These are phyloP conservation scores for Trypanosoma congolense DNA, from an alignment of 208 protist genomes.

Conservation along the genomic window DNA sequence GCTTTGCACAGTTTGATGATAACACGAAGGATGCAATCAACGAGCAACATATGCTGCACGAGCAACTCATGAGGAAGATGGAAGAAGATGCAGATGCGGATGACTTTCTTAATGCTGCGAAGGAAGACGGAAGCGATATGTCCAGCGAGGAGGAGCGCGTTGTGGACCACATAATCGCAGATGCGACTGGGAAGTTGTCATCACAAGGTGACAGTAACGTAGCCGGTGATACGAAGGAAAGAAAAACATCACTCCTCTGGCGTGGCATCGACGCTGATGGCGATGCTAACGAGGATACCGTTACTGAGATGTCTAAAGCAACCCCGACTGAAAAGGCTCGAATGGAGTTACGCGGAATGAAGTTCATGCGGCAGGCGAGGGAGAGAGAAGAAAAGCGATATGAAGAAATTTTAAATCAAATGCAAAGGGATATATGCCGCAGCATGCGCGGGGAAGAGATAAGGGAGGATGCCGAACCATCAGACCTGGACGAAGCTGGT, in stretches of 20 bases:
- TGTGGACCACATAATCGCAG: conserved; percentile 72
- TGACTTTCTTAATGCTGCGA: conserved; percentile 52
- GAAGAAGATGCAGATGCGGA: conserved; percentile 82
- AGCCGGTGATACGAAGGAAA: conserved; percentile 10
- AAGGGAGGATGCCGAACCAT: conserved; percentile 9
- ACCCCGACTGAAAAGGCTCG: conserved; percentile 63
- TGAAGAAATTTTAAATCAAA: conserved; percentile 39
- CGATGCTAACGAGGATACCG: conserved; percentile 13
- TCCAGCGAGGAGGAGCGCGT: conserved; percentile 77
- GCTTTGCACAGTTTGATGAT: conserved; percentile 70
- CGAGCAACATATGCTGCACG: conserved; percentile 79
- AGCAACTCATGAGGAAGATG: conserved; percentile 87
- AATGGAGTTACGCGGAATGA: conserved; percentile 63
- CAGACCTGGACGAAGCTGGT: conserved; percentile 12
- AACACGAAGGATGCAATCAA: conserved; percentile 84
- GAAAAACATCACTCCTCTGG: conserved; percentile 47
- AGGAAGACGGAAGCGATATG: conserved; percentile 31
- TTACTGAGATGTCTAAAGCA: conserved; percentile 11
- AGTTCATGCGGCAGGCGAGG: conserved; percentile 83
- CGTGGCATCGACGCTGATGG: conserved; percentile 31
- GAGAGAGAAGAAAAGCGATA: conserved; percentile 62
- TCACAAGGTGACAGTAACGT: conserved; percentile 4
- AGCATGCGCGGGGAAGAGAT: conserved; percentile 25
- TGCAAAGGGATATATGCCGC: conserved; percentile 49
- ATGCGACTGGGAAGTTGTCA: conserved; percentile 14